These are phyloP conservation scores for Leccinum griseonigrum DNA, from an alignment of 1,284 basidiomycete genomes.

Conservation along the genomic window DNA sequence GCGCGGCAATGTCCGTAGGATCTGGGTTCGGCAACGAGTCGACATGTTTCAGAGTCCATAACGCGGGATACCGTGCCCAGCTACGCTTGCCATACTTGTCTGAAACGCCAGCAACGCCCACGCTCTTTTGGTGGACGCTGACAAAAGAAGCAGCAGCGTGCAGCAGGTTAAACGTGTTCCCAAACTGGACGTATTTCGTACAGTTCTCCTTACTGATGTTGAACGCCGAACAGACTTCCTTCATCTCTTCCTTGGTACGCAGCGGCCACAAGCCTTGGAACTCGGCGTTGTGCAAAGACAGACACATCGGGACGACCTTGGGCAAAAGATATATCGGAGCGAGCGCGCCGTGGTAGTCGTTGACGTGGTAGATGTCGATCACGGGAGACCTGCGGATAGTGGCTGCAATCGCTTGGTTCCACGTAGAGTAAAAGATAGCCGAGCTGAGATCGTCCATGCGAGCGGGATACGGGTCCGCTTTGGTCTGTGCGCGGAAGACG, in stretches of 20 bases:
- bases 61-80: constrained; percentile 91
- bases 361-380: constrained; percentile 87
- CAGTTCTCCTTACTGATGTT: constrained; percentile 94
- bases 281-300: constrained; percentile 94
- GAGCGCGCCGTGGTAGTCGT: constrained; percentile 91
- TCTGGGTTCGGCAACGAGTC: constrained; percentile 93
- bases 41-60: constrained; percentile 93
- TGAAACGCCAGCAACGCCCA: constrained; percentile 92
- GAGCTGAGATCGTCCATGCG: constrained; percentile 95
- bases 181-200: constrained; percentile 94
- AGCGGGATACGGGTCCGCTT: constrained; percentile 90
- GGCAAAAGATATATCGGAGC: constrained; percentile 88
- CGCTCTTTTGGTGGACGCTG: constrained; percentile 85
- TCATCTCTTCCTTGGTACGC: constrained; percentile 95
- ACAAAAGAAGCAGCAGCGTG: constrained; percentile 92
- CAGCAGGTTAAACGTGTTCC: constrained; percentile 93
- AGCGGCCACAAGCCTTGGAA: constrained; percentile 96
- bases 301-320: constrained; percentile 83
- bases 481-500: constrained; percentile 93
- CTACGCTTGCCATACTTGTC: constrained; percentile 95
- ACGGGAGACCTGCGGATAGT: constrained; percentile 81
- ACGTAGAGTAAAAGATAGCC: constrained; percentile 95
- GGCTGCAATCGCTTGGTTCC: constrained; percentile 93
- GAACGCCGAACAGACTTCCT: constrained; percentile 94
- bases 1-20: constrained; percentile 88